Evolutionary conservation across 495 filamentous ascomycete species (phyloP), one percentile per base, ranked within the genome.

Genomic region (Penicillium angulare): DNA sequence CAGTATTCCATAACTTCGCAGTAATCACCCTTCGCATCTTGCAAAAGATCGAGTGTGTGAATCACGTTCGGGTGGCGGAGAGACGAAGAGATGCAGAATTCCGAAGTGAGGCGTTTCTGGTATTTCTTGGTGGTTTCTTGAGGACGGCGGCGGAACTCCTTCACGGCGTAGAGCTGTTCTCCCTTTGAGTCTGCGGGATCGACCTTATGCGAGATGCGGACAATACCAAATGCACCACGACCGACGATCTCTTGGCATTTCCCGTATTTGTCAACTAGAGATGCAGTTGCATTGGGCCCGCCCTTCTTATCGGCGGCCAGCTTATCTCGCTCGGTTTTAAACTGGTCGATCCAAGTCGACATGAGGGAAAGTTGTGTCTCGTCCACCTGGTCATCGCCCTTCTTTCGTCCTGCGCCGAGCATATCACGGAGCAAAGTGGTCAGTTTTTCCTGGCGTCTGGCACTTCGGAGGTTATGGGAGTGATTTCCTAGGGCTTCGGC

Each of bases 1-100:
- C 95, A 97, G 68, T 92, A 99, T 69, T 99, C 93, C 93, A 99
- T 99, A 23, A 97, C 93, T 70, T 99, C 93, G 74, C 93, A 99
- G 72, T 93, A 97, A 67, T 97, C 92, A 50, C 95, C 93, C 70
- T 97, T 99, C 45, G 92, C 83, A 64, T 97, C 93, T 69, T 95
- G 87, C 22, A 99, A 74, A 15, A 99, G 82, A 63, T 99, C 93
- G 29, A 99, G 81, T 0, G 93, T 97, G 72, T 97, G 92, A 59
- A 99, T 99, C 57, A 99, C 90, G 66, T 99, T 99, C 8, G 92
- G 93, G 64, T 99, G 93, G 38, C 90, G 88, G 16, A 99, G 79
- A 16, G 92, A 95, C 0, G 93, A 97, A 2, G 92, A 97, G 58
- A 99, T 97, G 72, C 95, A 99, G 68, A 99, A 99, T 66, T 99